phyloP scores from a whole-genome alignment of 2,329 filamentous ascomycete genomes.

The Plectosphaerella sp. region DNA sequence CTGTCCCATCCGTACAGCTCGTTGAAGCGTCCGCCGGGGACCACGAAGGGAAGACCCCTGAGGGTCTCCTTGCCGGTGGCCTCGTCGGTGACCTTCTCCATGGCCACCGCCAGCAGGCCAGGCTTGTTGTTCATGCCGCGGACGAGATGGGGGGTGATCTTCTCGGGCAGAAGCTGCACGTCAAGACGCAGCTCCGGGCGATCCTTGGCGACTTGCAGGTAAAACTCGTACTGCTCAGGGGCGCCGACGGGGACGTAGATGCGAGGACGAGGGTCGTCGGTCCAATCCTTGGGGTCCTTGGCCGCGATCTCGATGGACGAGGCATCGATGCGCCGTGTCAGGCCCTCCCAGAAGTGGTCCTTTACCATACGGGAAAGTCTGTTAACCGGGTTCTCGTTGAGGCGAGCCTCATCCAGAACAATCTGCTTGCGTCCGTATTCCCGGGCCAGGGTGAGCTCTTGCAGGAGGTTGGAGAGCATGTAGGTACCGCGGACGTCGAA shows the following conservation, averaged over 20 bases:
- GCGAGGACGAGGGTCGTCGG: slow-evolving; percentile 77
- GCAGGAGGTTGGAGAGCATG: slow-evolving; percentile 92
- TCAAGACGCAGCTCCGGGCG: slow-evolving; percentile 83
- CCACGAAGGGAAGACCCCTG: slow-evolving; percentile 86
- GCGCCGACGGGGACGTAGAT: slow-evolving; percentile 86
- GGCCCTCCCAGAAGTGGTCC: slow-evolving; percentile 86
- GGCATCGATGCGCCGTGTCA: slow-evolving; percentile 87
- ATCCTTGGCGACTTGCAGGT: slow-evolving; percentile 71
- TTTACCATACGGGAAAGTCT: slow-evolving; percentile 82
- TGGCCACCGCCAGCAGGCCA: slow-evolving; percentile 83
- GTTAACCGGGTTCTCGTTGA: slow-evolving; percentile 94
- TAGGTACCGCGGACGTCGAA: slow-evolving; percentile 95
- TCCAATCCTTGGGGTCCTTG: slow-evolving; percentile 93
- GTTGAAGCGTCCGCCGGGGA: slow-evolving; percentile 95
- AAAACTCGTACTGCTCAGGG: slow-evolving; percentile 87
- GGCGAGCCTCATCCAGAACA: slow-evolving; percentile 80
- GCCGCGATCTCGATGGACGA: slow-evolving; percentile 83
- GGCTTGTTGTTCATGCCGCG: slow-evolving; percentile 82
- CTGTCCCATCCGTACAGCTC: slow-evolving; percentile 99
- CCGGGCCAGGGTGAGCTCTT: slow-evolving; percentile 89
- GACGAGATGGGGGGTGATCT: slow-evolving; percentile 77
- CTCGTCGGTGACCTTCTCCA: slow-evolving; percentile 70
- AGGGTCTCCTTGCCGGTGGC: slow-evolving; percentile 66
- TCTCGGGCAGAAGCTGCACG: slow-evolving; percentile 72
- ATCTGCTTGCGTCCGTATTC: slow-evolving; percentile 87